Evolutionary conservation across 371 early-diverging fungal species (phyloP).

Genomic region (Gilbertella persicaria): DNA sequence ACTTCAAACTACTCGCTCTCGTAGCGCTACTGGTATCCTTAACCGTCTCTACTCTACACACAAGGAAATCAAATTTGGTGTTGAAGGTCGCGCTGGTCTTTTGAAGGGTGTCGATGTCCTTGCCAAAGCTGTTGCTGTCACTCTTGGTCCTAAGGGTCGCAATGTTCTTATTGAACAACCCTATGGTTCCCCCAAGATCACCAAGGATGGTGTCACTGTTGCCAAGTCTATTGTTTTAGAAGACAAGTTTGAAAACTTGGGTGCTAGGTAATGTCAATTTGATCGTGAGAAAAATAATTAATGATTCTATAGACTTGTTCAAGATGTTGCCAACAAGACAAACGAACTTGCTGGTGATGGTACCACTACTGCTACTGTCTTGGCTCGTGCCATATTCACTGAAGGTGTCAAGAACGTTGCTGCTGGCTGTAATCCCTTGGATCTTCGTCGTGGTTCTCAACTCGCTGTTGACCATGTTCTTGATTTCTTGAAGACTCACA

Average conservation of each 20-base stretch:
- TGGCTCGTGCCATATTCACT: slow-evolving; percentile 96
- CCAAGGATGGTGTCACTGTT: slow-evolving; percentile 99
- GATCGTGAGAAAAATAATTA: slow-evolving; percentile 10
- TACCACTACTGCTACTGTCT: slow-evolving; percentile 98
- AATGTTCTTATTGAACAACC: slow-evolving; percentile 97
- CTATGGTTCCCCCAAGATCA: slow-evolving; percentile 98
- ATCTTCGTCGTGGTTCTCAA: slow-evolving; percentile 95
- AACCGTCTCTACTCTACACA: slow-evolving; percentile 82
- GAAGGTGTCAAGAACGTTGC: slow-evolving; percentile 99
- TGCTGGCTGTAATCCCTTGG: slow-evolving; percentile 98
- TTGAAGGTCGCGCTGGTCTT: slow-evolving; percentile 91
- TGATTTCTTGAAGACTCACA: slow-evolving; percentile 83
- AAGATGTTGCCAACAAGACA: slow-evolving; percentile 99
- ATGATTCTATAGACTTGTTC: slow-evolving; percentile 73
- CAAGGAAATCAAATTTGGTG: slow-evolving; percentile 96
- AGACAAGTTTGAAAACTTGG: slow-evolving; percentile 97
- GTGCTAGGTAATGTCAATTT: slow-evolving; percentile 73
- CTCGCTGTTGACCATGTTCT: slow-evolving; percentile 91
- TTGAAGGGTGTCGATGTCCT: slow-evolving; percentile 94
- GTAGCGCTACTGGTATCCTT: slow-evolving; percentile 44
- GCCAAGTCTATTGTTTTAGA: slow-evolving; percentile 95
- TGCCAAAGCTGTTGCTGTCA: slow-evolving; percentile 97
- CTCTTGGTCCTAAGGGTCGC: slow-evolving; percentile 97
- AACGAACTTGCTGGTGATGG: slow-evolving; percentile 99
- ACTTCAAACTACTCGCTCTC: slow-evolving; percentile 32